Conservation (phyloP, 129 eudicot species). For the Arctium lappa region DNA sequence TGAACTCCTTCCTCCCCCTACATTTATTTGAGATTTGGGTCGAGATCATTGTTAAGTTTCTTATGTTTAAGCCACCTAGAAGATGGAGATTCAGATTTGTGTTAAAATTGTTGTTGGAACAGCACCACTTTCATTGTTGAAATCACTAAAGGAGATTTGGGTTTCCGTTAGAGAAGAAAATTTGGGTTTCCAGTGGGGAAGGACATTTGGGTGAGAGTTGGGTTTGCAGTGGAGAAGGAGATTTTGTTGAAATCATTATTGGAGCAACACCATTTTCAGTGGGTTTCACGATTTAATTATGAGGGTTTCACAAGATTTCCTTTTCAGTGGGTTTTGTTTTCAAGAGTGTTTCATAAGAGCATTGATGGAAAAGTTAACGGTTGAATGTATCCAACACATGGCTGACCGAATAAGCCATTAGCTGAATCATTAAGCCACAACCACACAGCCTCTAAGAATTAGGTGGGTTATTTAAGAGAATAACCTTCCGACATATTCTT, state of each 20-base stretch:
- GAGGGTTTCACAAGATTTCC: neutral
- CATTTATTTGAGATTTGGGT: neutral
- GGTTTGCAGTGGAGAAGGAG: too few relatives aligned
- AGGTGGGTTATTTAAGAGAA: neutral
- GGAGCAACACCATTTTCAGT: too few relatives aligned
- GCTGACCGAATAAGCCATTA: too few relatives aligned
- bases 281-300: too few relatives aligned
- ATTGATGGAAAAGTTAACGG: neutral
- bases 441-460: neutral
- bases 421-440: too few relatives aligned
- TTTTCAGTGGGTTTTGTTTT: neutral
- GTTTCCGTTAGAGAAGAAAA: too few relatives aligned
- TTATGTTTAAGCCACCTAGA: neutral
- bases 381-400: neutral
- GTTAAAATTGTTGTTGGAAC: too few relatives aligned
- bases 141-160: too few relatives aligned
- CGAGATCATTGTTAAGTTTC: neutral
- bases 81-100: too few relatives aligned
- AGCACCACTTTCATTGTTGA: too few relatives aligned
- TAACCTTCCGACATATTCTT: neutral
- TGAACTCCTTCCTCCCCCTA: neutral
- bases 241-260: neutral
- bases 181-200: too few relatives aligned
- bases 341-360: neutral
- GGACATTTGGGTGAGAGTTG: too few relatives aligned